Evolutionary conservation across 352 stramenopile genomes (phyloP), one percentile per base, ranked within the genome.

Genomic region (Phytophthora meadii): DNA sequence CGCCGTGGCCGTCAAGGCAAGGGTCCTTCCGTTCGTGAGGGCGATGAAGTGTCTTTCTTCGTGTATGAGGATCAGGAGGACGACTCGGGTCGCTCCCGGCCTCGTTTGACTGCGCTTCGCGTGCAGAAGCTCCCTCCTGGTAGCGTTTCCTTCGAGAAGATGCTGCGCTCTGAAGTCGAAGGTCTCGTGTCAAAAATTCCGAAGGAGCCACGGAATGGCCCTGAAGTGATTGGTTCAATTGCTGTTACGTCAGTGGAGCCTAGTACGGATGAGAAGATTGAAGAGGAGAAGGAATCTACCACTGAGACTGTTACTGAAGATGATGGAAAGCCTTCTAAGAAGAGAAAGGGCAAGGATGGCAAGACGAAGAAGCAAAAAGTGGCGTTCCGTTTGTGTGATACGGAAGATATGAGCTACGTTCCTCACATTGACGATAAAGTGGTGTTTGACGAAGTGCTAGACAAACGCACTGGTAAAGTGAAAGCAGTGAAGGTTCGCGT

Each of bases 31-130:
- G 46, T 93, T 9, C 79, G 77, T 6, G 81, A 92, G 27, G 81
- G 84, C 14, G 84, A 92, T 56, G 79, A 91, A 51, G 84, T 94
- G 0, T 92, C 86, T 44, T 94, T 94, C 66, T 92, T 81, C 39
- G 80, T 94, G 19, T 84, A 88, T 34, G 82, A 90, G 55, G 86
- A 92, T 32, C 72, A 81, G 17, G 82, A 88, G 22, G 74, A 81
- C 19, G 70, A 84, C 0, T 77, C 70, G 0, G 40, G 58, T 24
- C 68, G 68, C 28, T 77, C 74, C 1, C 60, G 64, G 7, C 65
- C 65, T 12, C 81, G 77, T 8, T 54, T 93, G 30, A 93, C 79
- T 11, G 86, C 83, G 15, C 65, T 94, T 22, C 84, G 84, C 19
- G 79, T 94, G 36, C 79, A 91, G 36, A 89, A 84, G 46, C 48